Percentiles rank a stretch among this genome's conserved stretches.
These are phyloP conservation scores for Galium porrigens DNA, from an alignment of 305 asterid genomes.

Conservation along the genomic window DNA sequence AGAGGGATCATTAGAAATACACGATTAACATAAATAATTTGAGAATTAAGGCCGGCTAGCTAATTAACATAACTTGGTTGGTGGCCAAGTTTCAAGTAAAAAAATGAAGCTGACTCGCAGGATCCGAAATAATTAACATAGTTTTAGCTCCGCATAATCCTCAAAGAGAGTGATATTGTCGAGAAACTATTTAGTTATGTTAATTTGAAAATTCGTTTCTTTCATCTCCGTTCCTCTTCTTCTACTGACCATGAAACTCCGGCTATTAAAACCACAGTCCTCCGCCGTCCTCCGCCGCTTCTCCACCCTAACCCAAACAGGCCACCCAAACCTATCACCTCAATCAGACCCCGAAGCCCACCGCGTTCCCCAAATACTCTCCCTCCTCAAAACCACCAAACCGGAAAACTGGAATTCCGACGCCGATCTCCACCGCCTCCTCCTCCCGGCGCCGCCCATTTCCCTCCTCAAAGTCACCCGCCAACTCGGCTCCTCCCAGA, in stretches of 20 bases:
- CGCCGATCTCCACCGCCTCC: slow-evolving; percentile 36
- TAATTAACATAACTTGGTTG: too few relatives aligned
- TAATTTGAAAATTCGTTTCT: background rate
- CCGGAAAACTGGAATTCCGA: slow-evolving; percentile 42
- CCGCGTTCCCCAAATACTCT: slow-evolving; percentile 23
- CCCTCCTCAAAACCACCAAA: slow-evolving; percentile 39
- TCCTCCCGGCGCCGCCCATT: slow-evolving; percentile 30
- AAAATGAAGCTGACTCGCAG: too few relatives aligned
- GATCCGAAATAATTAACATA: too few relatives aligned
- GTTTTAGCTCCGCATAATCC: too few relatives aligned
- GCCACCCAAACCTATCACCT: slow-evolving; percentile 14
- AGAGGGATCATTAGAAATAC: too few relatives aligned
- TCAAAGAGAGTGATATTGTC: too few relatives aligned
- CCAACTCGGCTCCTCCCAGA: slow-evolving; percentile 38
- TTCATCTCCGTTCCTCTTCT: background rate
- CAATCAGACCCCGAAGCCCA: slow-evolving; percentile 9
- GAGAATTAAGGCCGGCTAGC: too few relatives aligned
- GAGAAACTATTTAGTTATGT: too few relatives aligned
- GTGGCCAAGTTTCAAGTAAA: too few relatives aligned
- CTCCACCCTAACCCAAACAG: slow-evolving; percentile 12
- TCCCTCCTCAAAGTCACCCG: slow-evolving; percentile 46
- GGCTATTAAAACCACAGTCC: slow-evolving; percentile 16
- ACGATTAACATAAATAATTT: too few relatives aligned
- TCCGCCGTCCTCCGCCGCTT: slow-evolving; percentile 22
- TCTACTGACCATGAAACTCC: background rate